These are phyloP conservation scores for Yamadazyma tumulicola DNA, from an alignment of 805 yeast genomes.

Conservation along the genomic window DNA sequence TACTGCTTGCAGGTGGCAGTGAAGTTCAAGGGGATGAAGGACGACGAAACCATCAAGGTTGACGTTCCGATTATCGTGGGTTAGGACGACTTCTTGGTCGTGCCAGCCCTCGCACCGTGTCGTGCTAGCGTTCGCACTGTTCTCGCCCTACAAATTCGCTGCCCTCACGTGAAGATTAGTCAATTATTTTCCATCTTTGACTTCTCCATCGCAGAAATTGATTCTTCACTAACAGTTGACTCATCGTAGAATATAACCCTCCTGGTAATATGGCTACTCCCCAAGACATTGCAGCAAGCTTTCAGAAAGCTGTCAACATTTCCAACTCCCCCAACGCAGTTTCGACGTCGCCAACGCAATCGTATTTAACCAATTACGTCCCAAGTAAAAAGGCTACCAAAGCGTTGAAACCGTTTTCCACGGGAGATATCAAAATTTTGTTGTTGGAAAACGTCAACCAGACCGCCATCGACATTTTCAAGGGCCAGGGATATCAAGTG, in stretches of 20 bases:
- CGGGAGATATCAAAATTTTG: conserved; percentile 91
- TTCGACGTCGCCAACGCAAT: conserved; percentile 79
- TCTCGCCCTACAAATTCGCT: too few species aligned
- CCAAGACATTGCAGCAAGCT: conserved; percentile 61
- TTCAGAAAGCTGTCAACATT: conserved; percentile 52
- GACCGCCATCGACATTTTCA: conserved; percentile 85
- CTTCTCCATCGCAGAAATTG: too few species aligned
- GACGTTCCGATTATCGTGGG: conserved; percentile 39
- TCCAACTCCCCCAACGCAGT: conserved; percentile 67
- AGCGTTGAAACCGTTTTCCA: conserved; percentile 87
- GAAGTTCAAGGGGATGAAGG: conserved; percentile 40
- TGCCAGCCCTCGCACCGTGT: too few species aligned
- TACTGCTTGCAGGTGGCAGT: conserved; percentile 51
- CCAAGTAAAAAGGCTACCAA: conserved; percentile 49
- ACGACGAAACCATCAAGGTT: conserved; percentile 28
- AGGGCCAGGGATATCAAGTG: conserved; percentile 92
- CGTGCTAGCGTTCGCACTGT: too few species aligned
- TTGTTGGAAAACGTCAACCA: conserved; percentile 89
- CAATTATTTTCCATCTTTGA: too few species aligned
- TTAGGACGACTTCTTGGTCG: too few species aligned
- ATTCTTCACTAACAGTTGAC: too few species aligned
- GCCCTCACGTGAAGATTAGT: too few species aligned
- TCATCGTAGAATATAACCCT: background rate
- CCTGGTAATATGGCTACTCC: conserved; percentile 57
- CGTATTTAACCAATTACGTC: conserved; percentile 57